Evolutionary conservation across 1,284 basidiomycete genomes (phyloP).

Genomic region (Rhodotorula mucilaginosa): DNA sequence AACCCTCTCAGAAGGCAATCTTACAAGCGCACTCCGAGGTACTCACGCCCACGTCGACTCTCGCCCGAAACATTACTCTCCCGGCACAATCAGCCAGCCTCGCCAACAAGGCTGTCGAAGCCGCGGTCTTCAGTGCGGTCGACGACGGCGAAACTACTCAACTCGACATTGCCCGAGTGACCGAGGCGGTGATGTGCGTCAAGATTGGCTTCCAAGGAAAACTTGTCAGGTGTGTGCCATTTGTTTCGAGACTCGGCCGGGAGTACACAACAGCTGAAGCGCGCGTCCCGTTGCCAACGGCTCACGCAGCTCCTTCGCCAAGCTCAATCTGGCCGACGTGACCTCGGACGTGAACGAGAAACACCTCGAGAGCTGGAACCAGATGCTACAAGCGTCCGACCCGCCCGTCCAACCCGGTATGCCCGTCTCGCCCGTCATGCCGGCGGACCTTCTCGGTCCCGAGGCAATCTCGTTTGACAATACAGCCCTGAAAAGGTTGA

Average conservation of each 20-base stretch:
- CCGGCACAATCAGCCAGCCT: not conserved
- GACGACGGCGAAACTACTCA: slow-evolving; percentile 34
- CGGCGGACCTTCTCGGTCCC: slow-evolving; percentile 32
- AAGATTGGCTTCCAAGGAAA: slow-evolving; percentile 30
- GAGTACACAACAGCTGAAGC: not conserved
- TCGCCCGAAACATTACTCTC: not conserved
- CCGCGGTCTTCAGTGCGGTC: slow-evolving; percentile 27
- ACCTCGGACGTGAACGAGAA: slow-evolving; percentile 38
- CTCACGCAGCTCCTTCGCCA: slow-evolving; percentile 20
- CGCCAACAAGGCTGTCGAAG: slow-evolving; percentile 8
- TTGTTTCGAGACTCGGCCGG: not conserved
- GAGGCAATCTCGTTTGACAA: slow-evolving; percentile 25
- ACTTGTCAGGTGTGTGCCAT: slow-evolving; percentile 9
- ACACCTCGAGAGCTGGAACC: slow-evolving; percentile 36
- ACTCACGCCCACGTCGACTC: slow-evolving; percentile 4
- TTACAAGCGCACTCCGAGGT: slow-evolving; percentile 14
- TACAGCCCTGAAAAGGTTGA: slow-evolving; percentile 7
- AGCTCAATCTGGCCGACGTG: slow-evolving; percentile 31
- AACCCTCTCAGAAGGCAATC: slow-evolving; percentile 1
- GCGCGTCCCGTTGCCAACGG: not conserved
- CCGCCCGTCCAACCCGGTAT: slow-evolving; percentile 21
- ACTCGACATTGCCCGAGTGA: slow-evolving; percentile 17
- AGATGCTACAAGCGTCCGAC: slow-evolving; percentile 19
- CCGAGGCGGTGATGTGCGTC: slow-evolving; percentile 25
- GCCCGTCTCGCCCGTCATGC: slow-evolving; percentile 33